A percentile compares a stretch with the other conserved stretches of the same genome.
phyloP scores from a whole-genome alignment of 192 early-diverging fungal species.

The Coemansia sp. region DNA sequence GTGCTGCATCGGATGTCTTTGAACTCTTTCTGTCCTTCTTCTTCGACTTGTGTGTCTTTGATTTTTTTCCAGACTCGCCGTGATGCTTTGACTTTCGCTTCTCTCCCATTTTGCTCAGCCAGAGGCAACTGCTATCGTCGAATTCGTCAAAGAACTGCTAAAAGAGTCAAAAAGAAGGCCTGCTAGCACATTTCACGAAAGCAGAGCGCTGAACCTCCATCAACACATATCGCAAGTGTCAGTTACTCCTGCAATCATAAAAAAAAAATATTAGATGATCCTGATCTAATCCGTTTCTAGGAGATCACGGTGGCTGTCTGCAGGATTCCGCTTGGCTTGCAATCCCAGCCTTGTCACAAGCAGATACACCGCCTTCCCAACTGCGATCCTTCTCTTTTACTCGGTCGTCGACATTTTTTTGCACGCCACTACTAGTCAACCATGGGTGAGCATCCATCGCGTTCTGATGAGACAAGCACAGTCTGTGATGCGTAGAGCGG shows the following conservation, averaged over 20 bases:
- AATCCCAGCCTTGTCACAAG: background rate
- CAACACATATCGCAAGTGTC: background rate
- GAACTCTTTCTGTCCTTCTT: slow-evolving; percentile 15
- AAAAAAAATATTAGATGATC: background rate
- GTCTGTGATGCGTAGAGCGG: background rate
- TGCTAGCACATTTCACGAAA: background rate
- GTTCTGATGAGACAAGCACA: background rate
- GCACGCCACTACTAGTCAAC: slow-evolving; percentile 24
- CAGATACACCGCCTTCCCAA: background rate
- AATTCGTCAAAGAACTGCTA: background rate
- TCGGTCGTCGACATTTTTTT: slow-evolving; percentile 24
- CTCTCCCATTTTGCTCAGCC: slow-evolving; percentile 31
- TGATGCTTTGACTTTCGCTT: slow-evolving; percentile 44
- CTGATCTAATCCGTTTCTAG: slow-evolving; percentile 8
- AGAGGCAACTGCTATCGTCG: background rate
- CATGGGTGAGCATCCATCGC: slow-evolving; percentile 39
- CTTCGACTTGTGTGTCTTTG: slow-evolving; percentile 27
- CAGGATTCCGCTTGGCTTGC: background rate
- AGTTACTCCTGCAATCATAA: background rate
- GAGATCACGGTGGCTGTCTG: background rate
- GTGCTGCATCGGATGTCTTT: background rate
- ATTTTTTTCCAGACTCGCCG: slow-evolving; percentile 24
- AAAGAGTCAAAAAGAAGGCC: background rate
- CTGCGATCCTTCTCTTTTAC: slow-evolving; percentile 30
- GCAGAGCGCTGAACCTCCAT: background rate